Evolutionary conservation across 768 basidiomycete species (phyloP).

Genomic region (Artomyces pyxidatus): DNA sequence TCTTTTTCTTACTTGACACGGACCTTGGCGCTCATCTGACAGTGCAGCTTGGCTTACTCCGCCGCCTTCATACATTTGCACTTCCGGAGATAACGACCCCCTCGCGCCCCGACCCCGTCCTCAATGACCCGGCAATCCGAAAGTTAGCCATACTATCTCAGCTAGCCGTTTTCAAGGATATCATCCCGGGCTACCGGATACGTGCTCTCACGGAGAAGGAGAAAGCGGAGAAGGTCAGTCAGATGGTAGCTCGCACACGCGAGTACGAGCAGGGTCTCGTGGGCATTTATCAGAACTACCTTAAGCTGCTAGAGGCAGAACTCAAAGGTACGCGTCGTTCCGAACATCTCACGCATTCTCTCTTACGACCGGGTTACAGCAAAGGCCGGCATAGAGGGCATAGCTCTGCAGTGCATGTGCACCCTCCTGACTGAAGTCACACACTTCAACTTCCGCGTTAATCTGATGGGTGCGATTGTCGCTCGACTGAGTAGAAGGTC

Average conservation of each 20-base stretch:
- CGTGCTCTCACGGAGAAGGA: conserved; percentile 86
- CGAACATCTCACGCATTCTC: conserved; percentile 2
- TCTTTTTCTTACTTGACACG: conserved; percentile 2
- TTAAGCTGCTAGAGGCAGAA: conserved; percentile 78
- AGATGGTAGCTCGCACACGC: conserved; percentile 80
- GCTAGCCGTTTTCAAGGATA: conserved; percentile 90
- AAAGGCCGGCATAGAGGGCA: conserved; percentile 55
- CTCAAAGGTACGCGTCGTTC: conserved; percentile 62
- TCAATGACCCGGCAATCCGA: conserved; percentile 76
- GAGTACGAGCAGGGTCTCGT: conserved; percentile 97
- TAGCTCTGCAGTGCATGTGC: conserved; percentile 81
- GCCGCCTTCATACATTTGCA: conserved; percentile 86
- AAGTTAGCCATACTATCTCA: conserved; percentile 86
- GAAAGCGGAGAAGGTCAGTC: conserved; percentile 88
- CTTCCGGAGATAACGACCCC: conserved; percentile 63
- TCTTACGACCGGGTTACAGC: conserved; percentile 28
- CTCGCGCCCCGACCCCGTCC: conserved; percentile 58
- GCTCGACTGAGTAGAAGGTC: conserved; percentile 74
- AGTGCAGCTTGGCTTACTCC: conserved; percentile 73
- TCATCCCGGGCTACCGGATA: conserved; percentile 94
- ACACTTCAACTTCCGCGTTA: conserved; percentile 95
- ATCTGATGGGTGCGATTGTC: conserved; percentile 85
- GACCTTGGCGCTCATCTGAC: conserved; percentile 5
- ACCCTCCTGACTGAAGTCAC: conserved; percentile 73
- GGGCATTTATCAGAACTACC: conserved; percentile 78